Conservation (phyloP, 495 filamentous ascomycete species). For the Entonaema liquescens region DNA sequence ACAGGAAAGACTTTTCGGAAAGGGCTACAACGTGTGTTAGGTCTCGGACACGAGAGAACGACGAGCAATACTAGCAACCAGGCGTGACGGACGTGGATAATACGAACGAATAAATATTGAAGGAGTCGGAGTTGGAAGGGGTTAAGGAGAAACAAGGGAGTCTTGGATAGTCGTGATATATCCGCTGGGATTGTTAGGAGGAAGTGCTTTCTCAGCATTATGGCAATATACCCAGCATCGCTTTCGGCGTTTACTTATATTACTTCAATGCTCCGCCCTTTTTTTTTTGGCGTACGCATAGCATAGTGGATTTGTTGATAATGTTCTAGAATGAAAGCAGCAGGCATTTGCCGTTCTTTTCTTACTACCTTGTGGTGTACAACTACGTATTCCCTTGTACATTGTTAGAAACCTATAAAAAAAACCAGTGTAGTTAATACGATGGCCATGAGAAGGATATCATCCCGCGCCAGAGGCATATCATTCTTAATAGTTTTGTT, state of each 20-base stretch:
- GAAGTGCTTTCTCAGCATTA: background rate
- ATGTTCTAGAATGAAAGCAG: background rate
- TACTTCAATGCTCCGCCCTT: constrained; percentile 3
- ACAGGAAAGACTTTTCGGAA: constrained; percentile 49
- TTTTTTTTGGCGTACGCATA: constrained; percentile 7
- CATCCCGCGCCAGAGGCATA: background rate
- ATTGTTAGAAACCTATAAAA: background rate
- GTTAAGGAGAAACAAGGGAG: background rate
- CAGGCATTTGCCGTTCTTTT: background rate
- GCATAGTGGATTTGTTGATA: background rate
- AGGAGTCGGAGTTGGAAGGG: background rate
- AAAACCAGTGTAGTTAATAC: background rate
- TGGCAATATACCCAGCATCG: constrained; percentile 21
- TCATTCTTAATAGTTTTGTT: no score
- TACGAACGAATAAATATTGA: background rate
- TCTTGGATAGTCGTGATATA: background rate
- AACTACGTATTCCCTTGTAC: background rate
- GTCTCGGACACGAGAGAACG: constrained; percentile 45
- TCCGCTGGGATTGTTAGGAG: background rate
- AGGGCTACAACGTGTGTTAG: constrained; percentile 54
- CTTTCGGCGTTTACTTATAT: constrained; percentile 28
- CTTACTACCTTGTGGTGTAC: background rate
- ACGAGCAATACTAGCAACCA: constrained; percentile 16
- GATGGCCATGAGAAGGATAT: background rate
- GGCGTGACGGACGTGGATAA: background rate